These are phyloP conservation scores for Carex pumila DNA, from an alignment of 176 grass and related monocot species.

Conservation along the genomic window DNA sequence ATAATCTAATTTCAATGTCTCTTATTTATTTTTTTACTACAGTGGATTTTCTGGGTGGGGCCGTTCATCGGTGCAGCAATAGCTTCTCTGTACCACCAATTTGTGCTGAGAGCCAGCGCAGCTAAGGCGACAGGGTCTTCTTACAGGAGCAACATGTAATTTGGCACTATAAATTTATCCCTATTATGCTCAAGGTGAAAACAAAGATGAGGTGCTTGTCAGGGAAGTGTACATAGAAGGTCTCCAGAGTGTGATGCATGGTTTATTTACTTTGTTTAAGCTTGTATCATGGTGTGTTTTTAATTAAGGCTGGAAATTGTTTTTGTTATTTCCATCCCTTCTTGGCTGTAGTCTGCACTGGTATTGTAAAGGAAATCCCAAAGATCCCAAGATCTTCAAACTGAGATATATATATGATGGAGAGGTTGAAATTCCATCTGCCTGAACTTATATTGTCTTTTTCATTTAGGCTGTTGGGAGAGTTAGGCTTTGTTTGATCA, in stretches of 20 bases:
- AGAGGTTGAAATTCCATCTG: conserved; percentile 63
- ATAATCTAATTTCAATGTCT: neutral
- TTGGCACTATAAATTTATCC: neutral
- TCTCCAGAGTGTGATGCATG: neutral
- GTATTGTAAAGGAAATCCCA: conserved; percentile 29
- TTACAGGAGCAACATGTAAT: conserved; percentile 42
- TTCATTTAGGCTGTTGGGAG: neutral
- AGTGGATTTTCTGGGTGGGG: conserved; percentile 86
- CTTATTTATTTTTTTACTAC: neutral
- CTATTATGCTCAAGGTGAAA: neutral
- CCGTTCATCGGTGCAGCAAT: conserved; percentile 49
- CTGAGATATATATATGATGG: conserved; percentile 48
- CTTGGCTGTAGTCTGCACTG: conserved; percentile 9
- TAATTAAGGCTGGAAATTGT: conserved; percentile 4
- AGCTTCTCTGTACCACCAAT: conserved; percentile 65
- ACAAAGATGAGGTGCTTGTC: neutral
- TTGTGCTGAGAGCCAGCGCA: conserved; percentile 45
- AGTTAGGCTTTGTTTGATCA: neutral
- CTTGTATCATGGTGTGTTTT: conserved; percentile 1
- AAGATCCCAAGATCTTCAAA: conserved; percentile 38
- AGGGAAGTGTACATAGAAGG: conserved; percentile 17
- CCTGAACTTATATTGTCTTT: conserved; percentile 16
- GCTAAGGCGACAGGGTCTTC: conserved; percentile 42
- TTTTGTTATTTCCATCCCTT: conserved; percentile 15
- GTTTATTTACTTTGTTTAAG: neutral